Evolutionary conservation across 805 yeast species (phyloP).

Genomic region (Saccharomyces kudriavzevii): DNA sequence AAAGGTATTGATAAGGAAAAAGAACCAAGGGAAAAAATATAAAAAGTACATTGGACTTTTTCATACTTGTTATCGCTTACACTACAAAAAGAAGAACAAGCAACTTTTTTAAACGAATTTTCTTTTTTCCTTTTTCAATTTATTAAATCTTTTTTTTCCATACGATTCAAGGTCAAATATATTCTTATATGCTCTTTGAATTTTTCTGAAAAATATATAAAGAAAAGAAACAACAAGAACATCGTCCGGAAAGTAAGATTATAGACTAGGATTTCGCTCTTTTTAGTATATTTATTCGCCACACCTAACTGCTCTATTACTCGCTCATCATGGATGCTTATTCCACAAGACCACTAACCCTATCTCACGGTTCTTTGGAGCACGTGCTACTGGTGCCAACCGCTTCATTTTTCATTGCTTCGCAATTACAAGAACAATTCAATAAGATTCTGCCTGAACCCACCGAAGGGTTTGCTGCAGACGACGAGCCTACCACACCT

Average conservation of each 20-base stretch:
- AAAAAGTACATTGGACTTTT: neutral
- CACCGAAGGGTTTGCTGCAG: conserved; percentile 79
- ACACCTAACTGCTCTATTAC: neutral
- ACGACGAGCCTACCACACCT: conserved; percentile 80
- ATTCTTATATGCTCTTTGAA: neutral
- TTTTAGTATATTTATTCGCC: neutral
- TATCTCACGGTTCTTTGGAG: conserved; percentile 81
- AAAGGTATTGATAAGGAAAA: neutral
- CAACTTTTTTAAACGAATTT: neutral
- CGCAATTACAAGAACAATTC: conserved; percentile 84
- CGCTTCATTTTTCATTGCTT: conserved; percentile 64
- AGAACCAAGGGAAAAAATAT: neutral
- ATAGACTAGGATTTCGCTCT: neutral
- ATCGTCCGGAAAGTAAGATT: neutral
- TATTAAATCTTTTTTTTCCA: neutral
- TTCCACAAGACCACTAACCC: conserved; percentile 69
- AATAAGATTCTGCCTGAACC: conserved; percentile 64
- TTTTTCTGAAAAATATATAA: neutral
- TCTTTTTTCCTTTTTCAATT: neutral
- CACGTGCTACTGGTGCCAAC: conserved; percentile 84
- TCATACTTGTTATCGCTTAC: neutral
- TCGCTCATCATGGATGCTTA: neutral
- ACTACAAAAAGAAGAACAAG: neutral
- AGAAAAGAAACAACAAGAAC: neutral
- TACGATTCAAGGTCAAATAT: neutral